These are phyloP conservation scores for Cardamine resedifolia DNA, from an alignment of 345 rosid species.

Conservation along the genomic window DNA sequence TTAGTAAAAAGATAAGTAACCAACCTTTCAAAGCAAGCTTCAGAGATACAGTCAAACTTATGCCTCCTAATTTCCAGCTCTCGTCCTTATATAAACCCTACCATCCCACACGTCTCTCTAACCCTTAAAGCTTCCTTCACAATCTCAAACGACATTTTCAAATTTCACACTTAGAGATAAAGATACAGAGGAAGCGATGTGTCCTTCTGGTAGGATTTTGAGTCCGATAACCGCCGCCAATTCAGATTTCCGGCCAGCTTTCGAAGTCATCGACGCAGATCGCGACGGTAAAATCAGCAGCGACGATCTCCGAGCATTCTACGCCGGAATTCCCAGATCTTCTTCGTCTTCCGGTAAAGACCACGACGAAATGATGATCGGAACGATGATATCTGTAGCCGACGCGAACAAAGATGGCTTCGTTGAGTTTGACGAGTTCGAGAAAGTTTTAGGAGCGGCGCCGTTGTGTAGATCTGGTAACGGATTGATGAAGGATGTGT, in stretches of 20 bases:
- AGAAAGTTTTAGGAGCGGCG: constrained; percentile 48
- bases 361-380: constrained; percentile 49
- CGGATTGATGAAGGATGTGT: constrained; percentile 57
- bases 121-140: not conserved
- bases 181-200: constrained; percentile 30
- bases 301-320: constrained; percentile 64
- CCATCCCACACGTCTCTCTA: constrained; percentile 21
- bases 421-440: constrained; percentile 87
- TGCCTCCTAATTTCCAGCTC: not conserved
- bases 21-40: constrained; percentile 20
- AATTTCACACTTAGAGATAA: not conserved
- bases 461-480: constrained; percentile 4
- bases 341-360: constrained; percentile 1
- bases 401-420: constrained; percentile 74
- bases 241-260: constrained; percentile 55
- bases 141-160: not conserved
- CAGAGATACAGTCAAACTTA: constrained; percentile 10
- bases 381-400: constrained; percentile 72
- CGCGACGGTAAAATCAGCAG: constrained; percentile 87
- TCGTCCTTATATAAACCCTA: constrained; percentile 28
- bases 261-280: constrained; percentile 83
- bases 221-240: constrained; percentile 22
- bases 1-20: too few relatives aligned
- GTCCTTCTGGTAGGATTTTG: constrained; percentile 48
- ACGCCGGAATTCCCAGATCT: constrained; percentile 42